Base-by-base conservation (phyloP, 1,284 basidiomycete species). In the Calocybe gambosa region DNA sequence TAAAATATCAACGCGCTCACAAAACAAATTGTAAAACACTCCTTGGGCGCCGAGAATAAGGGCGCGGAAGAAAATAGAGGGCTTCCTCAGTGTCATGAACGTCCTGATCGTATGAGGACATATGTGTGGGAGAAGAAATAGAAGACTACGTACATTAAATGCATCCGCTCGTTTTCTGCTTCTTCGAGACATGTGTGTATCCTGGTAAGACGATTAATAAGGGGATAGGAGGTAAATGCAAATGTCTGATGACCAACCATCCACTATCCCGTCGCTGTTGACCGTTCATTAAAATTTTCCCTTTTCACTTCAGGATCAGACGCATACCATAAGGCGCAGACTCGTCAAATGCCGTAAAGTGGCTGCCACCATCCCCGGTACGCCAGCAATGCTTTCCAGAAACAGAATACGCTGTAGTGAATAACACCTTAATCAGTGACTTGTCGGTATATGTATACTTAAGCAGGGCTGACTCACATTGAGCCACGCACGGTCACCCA, bases 151-250 rank as follows among this genome's bases (percentile, higher is more conserved):
- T 54, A 84, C 89, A 94, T 89, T 33, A 94, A 72, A 65, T 94
- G 92, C 90, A 93, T 93, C 42, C 93, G 74, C 67, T 97, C 93
- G 61, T 97, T 97, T 62, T 97, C 93, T 5, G 93, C 93, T 68
- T 97, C 93, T 62, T 93, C 88, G 20, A 95, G 70, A 33, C 92
- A 76, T 2, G 90, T 93, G 56, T 80, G 78, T 52, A 80, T 80
- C 73, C 71, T 73, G 47, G 13, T 35, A 23, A 18, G 21, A 25
- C 3, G 18, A 15, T 46, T 0, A 40, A 31, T 35, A 35, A 34
- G 13, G 37, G 21, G 12, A 29, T 16, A 33, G 21, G 20, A 21
- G 6, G 12, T 15, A 16, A 23, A 20, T 10, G 39, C 25, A 8
- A n/a, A 6, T 35, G 9, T 18, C 15, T 19, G n/a, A 37, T 12